Conservation (phyloP, 371 early-diverging fungal genomes). For the Mucor irregularis region DNA sequence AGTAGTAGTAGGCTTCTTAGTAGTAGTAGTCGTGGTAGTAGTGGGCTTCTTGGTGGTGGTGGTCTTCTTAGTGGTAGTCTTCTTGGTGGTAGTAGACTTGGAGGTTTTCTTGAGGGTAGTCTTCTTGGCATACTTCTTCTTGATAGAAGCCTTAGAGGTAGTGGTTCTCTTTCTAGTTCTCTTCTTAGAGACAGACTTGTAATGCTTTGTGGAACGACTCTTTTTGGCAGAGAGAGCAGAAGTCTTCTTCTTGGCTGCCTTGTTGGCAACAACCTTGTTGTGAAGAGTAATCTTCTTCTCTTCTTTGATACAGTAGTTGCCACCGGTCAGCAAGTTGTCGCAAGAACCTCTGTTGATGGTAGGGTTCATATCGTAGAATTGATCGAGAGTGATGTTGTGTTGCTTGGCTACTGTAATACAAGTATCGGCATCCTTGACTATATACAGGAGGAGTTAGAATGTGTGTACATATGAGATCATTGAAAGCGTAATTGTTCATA, state of each 20-base stretch:
- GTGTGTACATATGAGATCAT: not conserved
- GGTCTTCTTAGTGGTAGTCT: not conserved
- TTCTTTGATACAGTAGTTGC: constrained; percentile 37
- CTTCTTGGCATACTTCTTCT: not conserved
- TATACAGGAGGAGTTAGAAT: too few relatives aligned
- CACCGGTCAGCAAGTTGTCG: constrained; percentile 38
- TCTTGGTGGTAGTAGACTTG: constrained; percentile 3
- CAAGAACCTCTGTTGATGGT: constrained; percentile 32
- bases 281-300: not conserved
- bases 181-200: too few relatives aligned
- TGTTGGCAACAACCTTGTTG: constrained; percentile 1
- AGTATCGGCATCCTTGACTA: constrained; percentile 37
- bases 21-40: not conserved
- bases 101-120: not conserved
- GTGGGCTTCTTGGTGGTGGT: not conserved
- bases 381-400: constrained; percentile 23
- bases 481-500: not conserved
- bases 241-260: constrained; percentile 28
- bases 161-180: constrained; percentile 11
- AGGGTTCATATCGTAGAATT: constrained; percentile 39
- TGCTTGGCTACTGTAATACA: constrained; percentile 38
- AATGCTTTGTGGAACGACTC: constrained; percentile 1
- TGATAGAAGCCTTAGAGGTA: constrained; percentile 6
- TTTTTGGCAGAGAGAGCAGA: not conserved
- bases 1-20: constrained; percentile 1